Conservation (phyloP, 2,329 filamentous ascomycete species). For the Trichophyton equinum region DNA sequence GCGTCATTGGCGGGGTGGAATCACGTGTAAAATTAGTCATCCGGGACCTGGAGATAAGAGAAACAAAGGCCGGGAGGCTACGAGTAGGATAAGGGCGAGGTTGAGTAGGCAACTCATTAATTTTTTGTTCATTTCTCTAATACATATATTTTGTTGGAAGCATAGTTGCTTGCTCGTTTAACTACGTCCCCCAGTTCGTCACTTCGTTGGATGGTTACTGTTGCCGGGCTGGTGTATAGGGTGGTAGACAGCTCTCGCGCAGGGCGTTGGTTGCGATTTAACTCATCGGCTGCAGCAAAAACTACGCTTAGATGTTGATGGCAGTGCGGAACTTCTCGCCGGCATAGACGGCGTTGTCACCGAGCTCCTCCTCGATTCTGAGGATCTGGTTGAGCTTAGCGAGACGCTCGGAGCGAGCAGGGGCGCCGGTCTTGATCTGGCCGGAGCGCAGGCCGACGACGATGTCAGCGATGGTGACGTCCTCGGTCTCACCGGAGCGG, state of each 20-base stretch:
- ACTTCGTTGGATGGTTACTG: not conserved
- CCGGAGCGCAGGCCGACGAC: conserved; percentile 91
- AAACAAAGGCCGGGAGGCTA: too few species aligned
- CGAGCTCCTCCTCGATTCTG: conserved; percentile 98
- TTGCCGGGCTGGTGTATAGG: not conserved
- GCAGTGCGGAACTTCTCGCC: conserved; percentile 83
- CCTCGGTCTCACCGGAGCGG: conserved; percentile 97
- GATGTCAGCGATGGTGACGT: conserved; percentile 98
- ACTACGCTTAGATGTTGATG: conserved; percentile 61
- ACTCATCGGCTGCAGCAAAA: too few species aligned
- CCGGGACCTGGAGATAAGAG: not conserved
- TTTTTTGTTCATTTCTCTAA: not conserved
- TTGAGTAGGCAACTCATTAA: not conserved
- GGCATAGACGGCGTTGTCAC: conserved; percentile 79
- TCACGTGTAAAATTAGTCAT: not conserved
- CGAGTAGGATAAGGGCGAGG: too few species aligned
- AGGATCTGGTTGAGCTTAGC: conserved; percentile 99
- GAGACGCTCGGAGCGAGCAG: conserved; percentile 90
- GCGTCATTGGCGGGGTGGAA: not conserved
- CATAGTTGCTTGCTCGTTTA: not conserved
- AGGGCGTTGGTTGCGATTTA: not conserved
- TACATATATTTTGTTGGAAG: not conserved
- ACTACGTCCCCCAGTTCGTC: not conserved
- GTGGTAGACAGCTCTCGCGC: not conserved
- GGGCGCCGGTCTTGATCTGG: conserved; percentile 98